Evolutionary conservation across 108 stramenopile species (phyloP).

Genomic region (Aureococcus anophagefferens): DNA sequence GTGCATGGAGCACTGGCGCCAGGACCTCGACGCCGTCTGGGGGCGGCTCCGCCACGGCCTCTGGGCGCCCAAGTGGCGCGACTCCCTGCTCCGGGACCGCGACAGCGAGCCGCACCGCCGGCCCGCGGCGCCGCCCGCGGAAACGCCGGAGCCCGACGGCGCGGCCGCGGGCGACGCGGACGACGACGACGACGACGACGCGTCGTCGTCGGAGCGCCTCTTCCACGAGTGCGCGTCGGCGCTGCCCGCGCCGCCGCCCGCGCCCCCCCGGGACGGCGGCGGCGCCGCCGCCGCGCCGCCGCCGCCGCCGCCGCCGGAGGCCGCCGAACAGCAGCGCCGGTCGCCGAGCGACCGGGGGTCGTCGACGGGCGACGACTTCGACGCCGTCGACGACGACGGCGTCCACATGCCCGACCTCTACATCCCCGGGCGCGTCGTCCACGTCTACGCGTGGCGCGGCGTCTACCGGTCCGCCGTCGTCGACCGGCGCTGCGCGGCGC

Average conservation of each 20-base stretch:
- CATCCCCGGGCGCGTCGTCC: conserved; percentile 79
- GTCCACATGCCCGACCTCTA: conserved; percentile 64
- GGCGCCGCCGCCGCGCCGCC: no score
- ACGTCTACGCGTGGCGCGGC: conserved; percentile 79
- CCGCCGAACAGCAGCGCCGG: no score
- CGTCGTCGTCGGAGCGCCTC: conserved; percentile 7
- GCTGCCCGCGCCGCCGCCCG: not conserved
- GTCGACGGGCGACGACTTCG: not conserved
- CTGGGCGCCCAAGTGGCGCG: not conserved
- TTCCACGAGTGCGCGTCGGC: conserved; percentile 24
- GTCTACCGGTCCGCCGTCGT: conserved; percentile 69
- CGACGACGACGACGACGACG: conserved; percentile 54
- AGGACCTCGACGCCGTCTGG: not conserved
- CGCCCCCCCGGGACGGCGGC: not conserved
- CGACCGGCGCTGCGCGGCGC: conserved; percentile 54
- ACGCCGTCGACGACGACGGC: not conserved
- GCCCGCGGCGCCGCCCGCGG: no score
- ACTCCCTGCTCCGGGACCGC: not conserved
- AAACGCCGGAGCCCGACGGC: not conserved
- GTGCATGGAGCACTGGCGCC: conserved; percentile 24
- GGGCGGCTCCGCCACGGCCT: not conserved
- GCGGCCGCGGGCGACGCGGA: conserved; percentile 10
- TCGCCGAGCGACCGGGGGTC: no score
- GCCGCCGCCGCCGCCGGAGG: no score
- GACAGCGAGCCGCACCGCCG: no score